Conservation (phyloP, 768 basidiomycete genomes). For the Leccinum variicolor region DNA sequence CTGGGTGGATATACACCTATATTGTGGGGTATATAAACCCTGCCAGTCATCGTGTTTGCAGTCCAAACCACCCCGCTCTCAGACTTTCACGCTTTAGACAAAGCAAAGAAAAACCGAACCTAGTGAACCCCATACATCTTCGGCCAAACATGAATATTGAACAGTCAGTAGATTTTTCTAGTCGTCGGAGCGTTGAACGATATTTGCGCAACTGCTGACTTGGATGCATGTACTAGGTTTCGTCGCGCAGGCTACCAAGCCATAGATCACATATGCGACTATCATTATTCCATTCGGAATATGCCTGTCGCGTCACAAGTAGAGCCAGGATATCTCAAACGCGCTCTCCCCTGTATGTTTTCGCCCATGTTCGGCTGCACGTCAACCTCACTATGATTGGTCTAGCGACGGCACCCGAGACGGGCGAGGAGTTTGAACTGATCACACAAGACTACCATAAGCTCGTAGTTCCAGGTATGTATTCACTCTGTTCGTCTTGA, state of each 20-base stretch:
- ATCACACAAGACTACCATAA: slow-evolving; percentile 79
- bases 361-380: not conserved
- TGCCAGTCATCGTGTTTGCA: not conserved
- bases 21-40: not conserved
- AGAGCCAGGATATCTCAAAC: slow-evolving; percentile 75
- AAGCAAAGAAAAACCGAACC: not conserved
- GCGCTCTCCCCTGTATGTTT: slow-evolving; percentile 56
- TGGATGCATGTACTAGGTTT: slow-evolving; percentile 48
- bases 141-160: slow-evolving; percentile 7
- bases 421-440: slow-evolving; percentile 66
- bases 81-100: not conserved
- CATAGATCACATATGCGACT: slow-evolving; percentile 87
- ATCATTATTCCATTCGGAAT: slow-evolving; percentile 65
- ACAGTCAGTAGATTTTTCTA: not conserved
- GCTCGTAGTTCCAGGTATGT: slow-evolving; percentile 70
- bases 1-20: not conserved
- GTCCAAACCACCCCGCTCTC: not conserved
- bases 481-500: not conserved
- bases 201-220: not conserved
- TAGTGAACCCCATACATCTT: not conserved
- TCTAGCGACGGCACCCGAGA: slow-evolving; percentile 54
- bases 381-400: not conserved
- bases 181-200: not conserved
- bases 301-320: slow-evolving; percentile 68
- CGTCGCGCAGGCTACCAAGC: slow-evolving; percentile 82